Conservation (phyloP, 768 basidiomycete species). For the Nidularia pulvinata region DNA sequence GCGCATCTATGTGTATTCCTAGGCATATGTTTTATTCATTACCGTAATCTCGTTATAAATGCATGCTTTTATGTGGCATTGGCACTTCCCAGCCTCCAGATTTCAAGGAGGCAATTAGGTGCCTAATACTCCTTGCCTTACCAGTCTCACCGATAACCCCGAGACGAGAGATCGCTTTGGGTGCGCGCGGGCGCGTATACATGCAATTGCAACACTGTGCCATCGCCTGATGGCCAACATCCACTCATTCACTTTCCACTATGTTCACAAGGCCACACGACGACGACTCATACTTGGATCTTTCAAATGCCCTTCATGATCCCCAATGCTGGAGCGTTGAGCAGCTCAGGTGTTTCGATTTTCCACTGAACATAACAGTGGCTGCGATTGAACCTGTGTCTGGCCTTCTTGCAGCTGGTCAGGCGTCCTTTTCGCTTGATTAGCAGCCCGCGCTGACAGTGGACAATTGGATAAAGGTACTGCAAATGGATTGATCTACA, state of each 20-base stretch:
- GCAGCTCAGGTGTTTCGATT: conserved; percentile 44
- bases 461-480: conserved; percentile 48
- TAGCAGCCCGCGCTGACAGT: background rate
- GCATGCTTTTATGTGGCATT: too few relatives aligned
- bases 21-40: too few relatives aligned
- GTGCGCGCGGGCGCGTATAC: too few relatives aligned
- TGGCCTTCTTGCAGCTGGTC: conserved; percentile 63
- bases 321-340: conserved; percentile 57
- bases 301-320: conserved; percentile 59
- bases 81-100: too few relatives aligned
- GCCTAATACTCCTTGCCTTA: too few relatives aligned
- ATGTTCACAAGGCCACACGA: conserved; percentile 42
- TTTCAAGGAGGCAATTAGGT: too few relatives aligned
- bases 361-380: conserved; percentile 47
- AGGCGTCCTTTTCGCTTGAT: conserved; percentile 5
- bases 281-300: conserved; percentile 38
- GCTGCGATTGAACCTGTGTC: conserved; percentile 61
- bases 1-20: too few relatives aligned
- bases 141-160: too few relatives aligned
- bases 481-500: conserved; percentile 53
- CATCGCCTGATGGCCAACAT: background rate
- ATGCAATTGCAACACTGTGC: too few relatives aligned
- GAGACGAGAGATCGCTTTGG: too few relatives aligned
- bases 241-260: conserved; percentile 1
- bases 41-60: too few relatives aligned